Evolutionary conservation across 768 basidiomycete genomes (phyloP).

Genomic region (Lyophyllum semitale): DNA sequence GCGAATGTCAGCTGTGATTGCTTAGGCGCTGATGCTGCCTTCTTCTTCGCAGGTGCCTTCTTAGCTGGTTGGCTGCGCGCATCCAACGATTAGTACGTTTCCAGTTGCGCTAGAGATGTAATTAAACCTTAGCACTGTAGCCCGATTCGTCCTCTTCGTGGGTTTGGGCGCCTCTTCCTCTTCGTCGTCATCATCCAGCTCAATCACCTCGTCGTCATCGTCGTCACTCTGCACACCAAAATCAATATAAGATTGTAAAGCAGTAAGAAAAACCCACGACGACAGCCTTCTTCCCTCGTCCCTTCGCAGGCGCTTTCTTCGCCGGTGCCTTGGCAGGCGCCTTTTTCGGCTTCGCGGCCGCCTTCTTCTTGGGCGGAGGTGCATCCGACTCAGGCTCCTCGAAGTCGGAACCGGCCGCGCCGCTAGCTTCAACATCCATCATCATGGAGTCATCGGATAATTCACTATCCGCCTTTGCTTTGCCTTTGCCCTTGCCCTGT

Average conservation of each 20-base stretch:
- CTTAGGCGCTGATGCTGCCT: conserved; percentile 50
- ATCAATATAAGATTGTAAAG: conserved; percentile 1
- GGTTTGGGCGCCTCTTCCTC: conserved; percentile 51
- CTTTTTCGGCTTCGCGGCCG: conserved; percentile 31
- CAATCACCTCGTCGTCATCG: conserved; percentile 55
- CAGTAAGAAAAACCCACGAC: conserved; percentile 22
- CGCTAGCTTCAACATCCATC: conserved; percentile 64
- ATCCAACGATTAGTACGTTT: background rate
- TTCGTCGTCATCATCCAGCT: conserved; percentile 55
- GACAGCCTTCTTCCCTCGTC: conserved; percentile 56
- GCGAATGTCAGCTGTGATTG: conserved; percentile 67
- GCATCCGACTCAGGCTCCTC: conserved; percentile 52
- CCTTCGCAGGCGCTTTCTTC: conserved; percentile 49
- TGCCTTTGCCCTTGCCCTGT: conserved; percentile 37
- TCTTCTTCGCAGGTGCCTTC: conserved; percentile 52
- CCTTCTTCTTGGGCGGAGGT: conserved; percentile 47
- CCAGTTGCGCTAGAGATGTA: background rate
- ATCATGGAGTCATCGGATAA: conserved; percentile 78
- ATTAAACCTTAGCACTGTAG: conserved; percentile 63
- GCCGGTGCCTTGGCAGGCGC: conserved; percentile 37
- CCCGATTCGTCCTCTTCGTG: conserved; percentile 60
- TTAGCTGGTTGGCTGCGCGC: conserved; percentile 37
- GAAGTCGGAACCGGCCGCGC: conserved; percentile 51
- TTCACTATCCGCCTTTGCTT: conserved; percentile 42
- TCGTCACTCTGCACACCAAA: conserved; percentile 36